Evolutionary conservation across 2,329 filamentous ascomycete genomes (phyloP).

Genomic region (Calycina herbarum): DNA sequence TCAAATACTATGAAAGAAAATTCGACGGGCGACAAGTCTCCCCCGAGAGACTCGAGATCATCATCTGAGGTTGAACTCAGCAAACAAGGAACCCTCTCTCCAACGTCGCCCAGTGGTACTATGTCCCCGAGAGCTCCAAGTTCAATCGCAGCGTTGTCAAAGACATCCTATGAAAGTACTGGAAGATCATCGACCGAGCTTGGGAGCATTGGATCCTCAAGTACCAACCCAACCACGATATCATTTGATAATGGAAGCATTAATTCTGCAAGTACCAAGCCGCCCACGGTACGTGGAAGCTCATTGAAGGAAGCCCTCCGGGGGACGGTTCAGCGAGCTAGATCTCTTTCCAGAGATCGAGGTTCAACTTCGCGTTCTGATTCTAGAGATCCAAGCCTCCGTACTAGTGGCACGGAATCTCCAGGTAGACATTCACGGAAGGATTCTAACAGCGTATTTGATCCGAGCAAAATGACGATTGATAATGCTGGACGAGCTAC

Average conservation of each 20-base stretch:
- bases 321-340: constrained; percentile 31
- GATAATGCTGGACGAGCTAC: constrained; percentile 65
- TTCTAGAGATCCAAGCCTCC: constrained; percentile 21
- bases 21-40: constrained; percentile 13
- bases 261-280: background rate
- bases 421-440: background rate
- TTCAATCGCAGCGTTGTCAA: constrained; percentile 19
- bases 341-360: constrained; percentile 24
- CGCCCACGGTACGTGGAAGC: constrained; percentile 15
- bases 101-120: constrained; percentile 7
- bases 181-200: constrained; percentile 24
- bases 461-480: constrained; percentile 41
- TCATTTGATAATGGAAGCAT: background rate
- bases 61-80: constrained; percentile 23
- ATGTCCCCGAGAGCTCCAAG: constrained; percentile 14
- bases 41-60: constrained; percentile 19
- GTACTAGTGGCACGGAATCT: constrained; percentile 18
- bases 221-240: constrained; percentile 19
- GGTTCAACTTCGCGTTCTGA: constrained; percentile 22
- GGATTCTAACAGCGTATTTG: constrained; percentile 34
- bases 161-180: constrained; percentile 32
- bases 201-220: constrained; percentile 20
- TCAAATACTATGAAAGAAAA: constrained; percentile 17
- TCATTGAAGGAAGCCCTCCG: constrained; percentile 37
- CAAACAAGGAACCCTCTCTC: constrained; percentile 5